These are phyloP conservation scores for Penicillium alfredii DNA, from an alignment of 495 filamentous ascomycete species.

Conservation along the genomic window DNA sequence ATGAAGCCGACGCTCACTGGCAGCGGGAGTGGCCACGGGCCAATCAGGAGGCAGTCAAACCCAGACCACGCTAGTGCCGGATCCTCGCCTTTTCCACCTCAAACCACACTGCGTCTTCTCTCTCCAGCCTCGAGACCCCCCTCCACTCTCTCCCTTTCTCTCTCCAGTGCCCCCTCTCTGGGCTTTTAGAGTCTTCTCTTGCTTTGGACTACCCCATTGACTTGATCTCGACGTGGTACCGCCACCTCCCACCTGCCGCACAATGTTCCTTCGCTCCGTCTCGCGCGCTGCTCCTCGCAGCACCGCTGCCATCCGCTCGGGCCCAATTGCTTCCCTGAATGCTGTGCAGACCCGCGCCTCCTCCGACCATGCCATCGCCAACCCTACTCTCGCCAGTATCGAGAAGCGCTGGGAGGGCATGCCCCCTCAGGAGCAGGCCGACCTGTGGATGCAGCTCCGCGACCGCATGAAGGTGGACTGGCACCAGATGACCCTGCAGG, in stretches of 20 bases:
- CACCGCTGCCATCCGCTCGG: constrained; percentile 38
- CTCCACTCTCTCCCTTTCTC: constrained; percentile 30
- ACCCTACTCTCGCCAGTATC: constrained; percentile 93
- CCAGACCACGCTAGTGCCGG: constrained; percentile 36
- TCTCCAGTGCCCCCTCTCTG: too few species aligned
- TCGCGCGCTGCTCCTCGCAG: constrained; percentile 43
- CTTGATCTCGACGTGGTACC: constrained; percentile 26
- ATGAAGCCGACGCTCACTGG: constrained; percentile 24
- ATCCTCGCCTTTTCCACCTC: constrained; percentile 43
- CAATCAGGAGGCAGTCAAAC: constrained; percentile 37
- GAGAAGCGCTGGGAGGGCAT: constrained; percentile 99
- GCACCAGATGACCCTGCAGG: constrained; percentile 86
- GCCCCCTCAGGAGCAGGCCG: constrained; percentile 97
- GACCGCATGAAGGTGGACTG: constrained; percentile 98
- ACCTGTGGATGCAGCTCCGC: constrained; percentile 94
- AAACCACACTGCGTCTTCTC: constrained; percentile 40
- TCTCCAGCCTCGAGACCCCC: constrained; percentile 31
- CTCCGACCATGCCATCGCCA: constrained; percentile 85
- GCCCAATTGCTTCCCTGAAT: constrained; percentile 37
- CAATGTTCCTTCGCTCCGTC: constrained; percentile 45
- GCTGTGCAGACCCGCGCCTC: constrained; percentile 57
- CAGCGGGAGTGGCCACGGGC: constrained; percentile 16
- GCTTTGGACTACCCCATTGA: constrained; percentile 25
- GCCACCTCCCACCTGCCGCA: constrained; percentile 34
- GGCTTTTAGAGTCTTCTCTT: constrained; percentile 12